A percentile compares a stretch with the other conserved stretches of the same genome.
These are phyloP conservation scores for Thelonectria blattea DNA, from an alignment of 2,329 filamentous ascomycete species.

Conservation along the genomic window DNA sequence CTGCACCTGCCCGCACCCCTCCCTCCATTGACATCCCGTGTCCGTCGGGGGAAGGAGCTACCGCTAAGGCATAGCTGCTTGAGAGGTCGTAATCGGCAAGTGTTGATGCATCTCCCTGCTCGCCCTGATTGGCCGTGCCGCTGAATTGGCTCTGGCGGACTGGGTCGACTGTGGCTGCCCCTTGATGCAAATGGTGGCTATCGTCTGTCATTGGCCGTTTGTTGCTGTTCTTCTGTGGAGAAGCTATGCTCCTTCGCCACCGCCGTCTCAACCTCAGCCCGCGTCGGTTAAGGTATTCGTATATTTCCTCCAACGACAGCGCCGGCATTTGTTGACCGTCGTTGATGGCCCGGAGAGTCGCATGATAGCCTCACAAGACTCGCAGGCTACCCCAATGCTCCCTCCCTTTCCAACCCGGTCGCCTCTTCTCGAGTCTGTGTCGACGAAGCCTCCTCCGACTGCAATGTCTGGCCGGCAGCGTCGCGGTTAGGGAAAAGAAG, in stretches of 20 bases:
- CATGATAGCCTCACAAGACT: neutral
- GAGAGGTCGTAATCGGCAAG: slow-evolving; percentile 6
- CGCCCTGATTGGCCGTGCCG: slow-evolving; percentile 4
- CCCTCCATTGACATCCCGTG: too few relatives aligned
- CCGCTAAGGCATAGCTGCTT: neutral
- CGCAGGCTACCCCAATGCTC: neutral
- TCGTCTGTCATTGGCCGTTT: neutral
- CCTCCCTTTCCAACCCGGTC: too few relatives aligned
- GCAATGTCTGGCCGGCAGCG: neutral
- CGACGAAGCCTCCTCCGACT: neutral
- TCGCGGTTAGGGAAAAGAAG: neutral
- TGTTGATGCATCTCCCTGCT: neutral
- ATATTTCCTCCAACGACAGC: neutral
- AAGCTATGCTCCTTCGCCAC: neutral
- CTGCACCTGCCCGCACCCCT: neutral
- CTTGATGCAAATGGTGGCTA: neutral
- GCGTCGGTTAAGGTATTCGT: too few relatives aligned
- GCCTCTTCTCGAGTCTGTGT: neutral
- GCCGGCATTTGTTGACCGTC: neutral
- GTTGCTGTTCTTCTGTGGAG: neutral
- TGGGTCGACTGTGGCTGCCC: neutral
- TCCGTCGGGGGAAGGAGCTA: too few relatives aligned
- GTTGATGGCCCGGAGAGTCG: neutral
- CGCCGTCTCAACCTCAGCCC: neutral
- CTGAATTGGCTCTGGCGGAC: neutral